Percentiles rank a stretch among this genome's conserved stretches.
Conservation (phyloP, 225 moss, liverwort and hornwort species). For the Physcomitrellopsis africana region DNA sequence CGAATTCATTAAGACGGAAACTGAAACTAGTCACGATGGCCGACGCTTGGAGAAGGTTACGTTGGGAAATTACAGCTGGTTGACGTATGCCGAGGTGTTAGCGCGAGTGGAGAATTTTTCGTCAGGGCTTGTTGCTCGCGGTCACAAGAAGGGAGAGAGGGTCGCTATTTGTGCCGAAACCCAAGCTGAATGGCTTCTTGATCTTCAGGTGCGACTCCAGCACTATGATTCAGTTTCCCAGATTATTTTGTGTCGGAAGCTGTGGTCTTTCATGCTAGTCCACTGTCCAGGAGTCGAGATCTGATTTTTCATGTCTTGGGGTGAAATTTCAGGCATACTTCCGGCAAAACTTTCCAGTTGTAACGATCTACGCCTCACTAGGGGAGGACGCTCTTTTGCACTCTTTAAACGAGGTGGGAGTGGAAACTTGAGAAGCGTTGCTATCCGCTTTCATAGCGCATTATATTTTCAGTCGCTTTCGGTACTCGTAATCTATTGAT, state of each 20-base stretch:
- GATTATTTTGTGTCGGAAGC: background rate
- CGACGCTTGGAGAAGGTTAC: slow-evolving; percentile 78
- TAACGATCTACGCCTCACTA: slow-evolving; percentile 90
- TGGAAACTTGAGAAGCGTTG: background rate
- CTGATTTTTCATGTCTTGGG: slow-evolving; percentile 21
- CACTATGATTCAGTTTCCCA: slow-evolving; percentile 4
- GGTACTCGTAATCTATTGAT: background rate
- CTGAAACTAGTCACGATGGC: slow-evolving; percentile 54
- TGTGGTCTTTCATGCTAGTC: background rate
- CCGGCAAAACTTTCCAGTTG: slow-evolving; percentile 68
- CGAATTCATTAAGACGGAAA: slow-evolving; percentile 54
- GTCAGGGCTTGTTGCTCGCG: slow-evolving; percentile 75
- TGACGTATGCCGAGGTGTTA: slow-evolving; percentile 52
- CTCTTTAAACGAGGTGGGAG: slow-evolving; percentile 73
- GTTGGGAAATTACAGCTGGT: slow-evolving; percentile 71
- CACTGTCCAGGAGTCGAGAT: slow-evolving; percentile 6
- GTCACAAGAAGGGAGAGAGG: slow-evolving; percentile 69
- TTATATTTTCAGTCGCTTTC: background rate
- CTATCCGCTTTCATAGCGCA: background rate
- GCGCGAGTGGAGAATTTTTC: slow-evolving; percentile 61
- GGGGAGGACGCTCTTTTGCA: slow-evolving; percentile 89
- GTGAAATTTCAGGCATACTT: slow-evolving; percentile 68
- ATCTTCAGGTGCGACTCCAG: slow-evolving; percentile 67
- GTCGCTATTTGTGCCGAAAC: slow-evolving; percentile 94
- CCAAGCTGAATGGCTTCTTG: slow-evolving; percentile 84